A percentile compares a stretch with the other conserved stretches of the same genome.
phyloP scores from a whole-genome alignment of 2,329 filamentous ascomycete genomes.

The Botrytis cinerea region DNA sequence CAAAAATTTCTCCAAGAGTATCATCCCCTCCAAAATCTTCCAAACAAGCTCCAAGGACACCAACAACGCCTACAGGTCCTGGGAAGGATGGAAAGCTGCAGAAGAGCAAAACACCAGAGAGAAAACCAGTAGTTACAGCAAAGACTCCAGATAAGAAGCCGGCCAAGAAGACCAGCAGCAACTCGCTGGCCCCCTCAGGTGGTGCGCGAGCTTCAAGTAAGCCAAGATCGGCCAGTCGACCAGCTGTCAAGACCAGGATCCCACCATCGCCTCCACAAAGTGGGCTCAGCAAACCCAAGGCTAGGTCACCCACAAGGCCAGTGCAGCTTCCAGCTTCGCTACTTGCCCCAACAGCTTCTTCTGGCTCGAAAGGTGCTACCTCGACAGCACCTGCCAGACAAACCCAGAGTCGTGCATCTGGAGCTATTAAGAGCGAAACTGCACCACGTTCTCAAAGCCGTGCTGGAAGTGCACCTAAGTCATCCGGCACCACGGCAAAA shows the following conservation, averaged over 20 bases:
- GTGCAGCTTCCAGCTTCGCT: slow-evolving; percentile 66
- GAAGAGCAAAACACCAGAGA: slow-evolving; percentile 32
- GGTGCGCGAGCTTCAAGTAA: slow-evolving; percentile 35
- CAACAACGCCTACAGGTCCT: slow-evolving; percentile 19
- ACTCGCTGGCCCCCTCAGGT: slow-evolving; percentile 28
- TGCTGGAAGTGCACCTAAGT: slow-evolving; percentile 31
- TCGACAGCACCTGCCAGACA: slow-evolving; percentile 42
- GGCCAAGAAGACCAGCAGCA: slow-evolving; percentile 32
- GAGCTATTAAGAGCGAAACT: slow-evolving; percentile 42
- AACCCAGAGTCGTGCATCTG: slow-evolving; percentile 47
- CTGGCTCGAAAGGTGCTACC: slow-evolving; percentile 60
- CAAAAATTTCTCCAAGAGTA: slow-evolving; percentile 22
- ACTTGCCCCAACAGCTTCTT: slow-evolving; percentile 69
- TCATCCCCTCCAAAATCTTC: slow-evolving; percentile 29
- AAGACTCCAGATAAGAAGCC: slow-evolving; percentile 35
- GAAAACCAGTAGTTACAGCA: slow-evolving; percentile 35
- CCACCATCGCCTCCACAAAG: slow-evolving; percentile 38
- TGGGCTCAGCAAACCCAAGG: slow-evolving; percentile 58
- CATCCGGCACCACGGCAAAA: neutral
- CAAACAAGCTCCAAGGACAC: slow-evolving; percentile 25
- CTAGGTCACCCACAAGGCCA: slow-evolving; percentile 69
- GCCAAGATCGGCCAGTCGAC: slow-evolving; percentile 29
- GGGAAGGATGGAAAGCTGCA: slow-evolving; percentile 1
- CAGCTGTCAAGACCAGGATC: slow-evolving; percentile 35
- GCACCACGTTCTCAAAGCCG: slow-evolving; percentile 41